Base-by-base conservation (phyloP, 306 rosid species). In the Acacia melanoxylon region DNA sequence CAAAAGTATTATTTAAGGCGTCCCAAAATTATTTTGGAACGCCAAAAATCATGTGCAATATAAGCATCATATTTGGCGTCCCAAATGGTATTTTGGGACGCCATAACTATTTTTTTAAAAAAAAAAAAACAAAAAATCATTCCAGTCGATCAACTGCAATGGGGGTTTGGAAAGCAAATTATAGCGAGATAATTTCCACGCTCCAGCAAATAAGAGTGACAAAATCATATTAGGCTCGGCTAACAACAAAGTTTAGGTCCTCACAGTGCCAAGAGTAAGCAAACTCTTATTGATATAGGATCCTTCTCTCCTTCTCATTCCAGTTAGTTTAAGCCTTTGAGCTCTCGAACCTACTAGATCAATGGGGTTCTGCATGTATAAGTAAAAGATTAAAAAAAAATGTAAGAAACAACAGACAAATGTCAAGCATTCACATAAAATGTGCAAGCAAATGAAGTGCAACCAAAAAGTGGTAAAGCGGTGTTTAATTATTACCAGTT, bases 321-420 rank as follows among this genome's bases (percentile, higher is more conserved):
- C 99, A 82, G 93, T 94, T 72, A n/a, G 99, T 96, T 96, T 96
- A 98, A 67, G 99, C 97, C 91, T 93, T 96, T 42, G 99, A 96
- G 86, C 99, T 96, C 89, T 96, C 99, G 99, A 96, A 87, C 99
- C 99, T 86, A 98, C 99, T 90, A 96, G 97, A 92, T 96, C 99
- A 84, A 96, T 94, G 89, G 93, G 97, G 90, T 96, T 92, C 99
- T 96, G 98, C 97, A 89, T 67, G 85, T 87, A 86, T 80, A 93
- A 88, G 92, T 82, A 81, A 87, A 84, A 85, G 75, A 72, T 83
- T 79, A 77, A 86, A 68, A 6, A 82, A 87, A 81, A 75, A n/a
- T 35, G 84, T 45, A 82, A 86, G 72, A 80, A n/a, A n/a, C n/a
- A n/a, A n/a, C n/a, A n/a, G n/a, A n/a, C n/a, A n/a, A n/a, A n/a